Conservation (phyloP, 2,329 filamentous ascomycete species). For the Aureobasidium sp. region DNA sequence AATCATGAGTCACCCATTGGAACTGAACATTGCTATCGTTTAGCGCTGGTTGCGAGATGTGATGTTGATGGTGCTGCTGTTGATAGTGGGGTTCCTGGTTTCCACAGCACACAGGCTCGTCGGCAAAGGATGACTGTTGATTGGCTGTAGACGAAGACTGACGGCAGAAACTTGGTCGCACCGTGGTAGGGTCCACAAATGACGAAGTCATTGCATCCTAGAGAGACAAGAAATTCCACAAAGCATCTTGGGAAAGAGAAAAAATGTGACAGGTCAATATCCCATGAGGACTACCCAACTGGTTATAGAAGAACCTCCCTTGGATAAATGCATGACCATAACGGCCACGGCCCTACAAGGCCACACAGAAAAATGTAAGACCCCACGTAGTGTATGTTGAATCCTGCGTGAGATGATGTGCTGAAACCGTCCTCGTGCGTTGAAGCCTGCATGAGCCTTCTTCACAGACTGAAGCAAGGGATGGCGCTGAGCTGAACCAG, state of each 20-base stretch:
- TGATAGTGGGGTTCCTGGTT: neutral
- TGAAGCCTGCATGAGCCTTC: conserved; percentile 7
- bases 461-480: conserved; percentile 5
- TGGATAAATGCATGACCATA: conserved; percentile 6
- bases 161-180: neutral
- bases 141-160: neutral
- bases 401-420: conserved; percentile 10
- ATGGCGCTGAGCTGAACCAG: conserved; percentile 2
- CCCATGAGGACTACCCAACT: conserved; percentile 2
- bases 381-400: conserved; percentile 5
- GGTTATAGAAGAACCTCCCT: conserved; percentile 1
- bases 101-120: neutral
- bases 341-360: conserved; percentile 6
- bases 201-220: conserved; percentile 11
- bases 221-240: neutral
- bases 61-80: neutral
- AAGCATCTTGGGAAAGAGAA: neutral
- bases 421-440: conserved; percentile 11
- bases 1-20: neutral
- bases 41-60: neutral
- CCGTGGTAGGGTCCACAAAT: neutral
- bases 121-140: neutral
- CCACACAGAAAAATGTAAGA: conserved; percentile 5
- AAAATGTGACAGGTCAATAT: conserved; percentile 10
- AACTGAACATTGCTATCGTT: neutral